Evolutionary conservation across 2,329 filamentous ascomycete genomes (phyloP).

Genomic region (Cytospora piceae): DNA sequence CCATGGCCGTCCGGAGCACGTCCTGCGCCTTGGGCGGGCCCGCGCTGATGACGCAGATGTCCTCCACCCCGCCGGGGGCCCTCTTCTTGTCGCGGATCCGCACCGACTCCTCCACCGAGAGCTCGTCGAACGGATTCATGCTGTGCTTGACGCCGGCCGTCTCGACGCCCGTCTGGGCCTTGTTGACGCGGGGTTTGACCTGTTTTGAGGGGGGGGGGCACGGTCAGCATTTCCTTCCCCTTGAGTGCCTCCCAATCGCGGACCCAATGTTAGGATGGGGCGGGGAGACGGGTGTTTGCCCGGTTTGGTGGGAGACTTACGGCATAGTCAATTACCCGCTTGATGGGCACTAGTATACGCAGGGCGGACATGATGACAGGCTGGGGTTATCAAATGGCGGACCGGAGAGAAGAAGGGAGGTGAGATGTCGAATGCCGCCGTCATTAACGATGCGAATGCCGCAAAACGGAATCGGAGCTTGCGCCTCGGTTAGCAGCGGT

Average conservation of each 20-base stretch:
- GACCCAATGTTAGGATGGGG: background rate
- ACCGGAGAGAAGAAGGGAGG: constrained; percentile 29
- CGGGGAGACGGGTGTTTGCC: background rate
- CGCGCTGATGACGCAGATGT: constrained; percentile 88
- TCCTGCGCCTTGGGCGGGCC: constrained; percentile 88
- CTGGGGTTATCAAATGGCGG: constrained; percentile 33
- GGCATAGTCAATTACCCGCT: constrained; percentile 86
- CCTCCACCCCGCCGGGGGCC: constrained; percentile 75
- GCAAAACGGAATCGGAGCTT: constrained; percentile 23
- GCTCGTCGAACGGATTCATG: constrained; percentile 99
- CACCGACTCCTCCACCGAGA: constrained; percentile 94
- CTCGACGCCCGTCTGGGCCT: constrained; percentile 82
- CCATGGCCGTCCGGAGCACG: constrained; percentile 93
- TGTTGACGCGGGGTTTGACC: constrained; percentile 73
- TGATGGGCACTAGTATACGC: constrained; percentile 78
- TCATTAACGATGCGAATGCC: constrained; percentile 20
- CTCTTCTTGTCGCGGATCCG: constrained; percentile 87
- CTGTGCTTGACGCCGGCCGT: constrained; percentile 93
- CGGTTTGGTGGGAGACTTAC: constrained; percentile 51
- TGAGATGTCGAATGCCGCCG: constrained; percentile 3
- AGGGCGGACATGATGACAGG: constrained; percentile 60
- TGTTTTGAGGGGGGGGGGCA: constrained; percentile 38
- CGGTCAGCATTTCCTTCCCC: constrained; percentile 8
- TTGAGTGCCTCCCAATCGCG: background rate
- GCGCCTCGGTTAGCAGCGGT: constrained; percentile 43